phyloP scores from a whole-genome alignment of 2,329 filamentous ascomycete species.

The Cladophialophora exuberans region DNA sequence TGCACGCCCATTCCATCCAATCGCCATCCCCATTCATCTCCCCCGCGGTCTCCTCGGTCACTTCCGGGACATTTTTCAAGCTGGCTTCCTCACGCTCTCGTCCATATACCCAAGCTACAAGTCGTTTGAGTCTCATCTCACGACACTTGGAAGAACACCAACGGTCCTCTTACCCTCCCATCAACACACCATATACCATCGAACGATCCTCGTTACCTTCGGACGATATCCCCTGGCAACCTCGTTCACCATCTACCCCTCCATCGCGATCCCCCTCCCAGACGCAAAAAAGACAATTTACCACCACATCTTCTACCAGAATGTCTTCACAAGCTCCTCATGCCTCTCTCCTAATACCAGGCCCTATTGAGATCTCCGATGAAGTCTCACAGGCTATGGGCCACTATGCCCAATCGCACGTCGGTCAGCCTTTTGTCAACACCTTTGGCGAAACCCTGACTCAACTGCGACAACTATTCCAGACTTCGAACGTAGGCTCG shows the following conservation, averaged over 20 bases:
- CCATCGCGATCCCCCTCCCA: conserved; percentile 16
- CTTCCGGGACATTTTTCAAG: conserved; percentile 39
- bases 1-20: conserved; percentile 7
- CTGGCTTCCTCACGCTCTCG: conserved; percentile 54
- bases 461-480: conserved; percentile 90
- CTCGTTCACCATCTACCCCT: conserved; percentile 14
- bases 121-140: conserved; percentile 63
- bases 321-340: conserved; percentile 57
- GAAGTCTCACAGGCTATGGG: conserved; percentile 33
- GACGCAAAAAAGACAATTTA: conserved; percentile 25
- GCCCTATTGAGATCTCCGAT: conserved; percentile 56
- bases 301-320: conserved; percentile 28
- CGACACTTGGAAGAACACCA: conserved; percentile 56
- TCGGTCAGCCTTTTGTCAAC: conserved; percentile 84
- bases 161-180: conserved; percentile 54
- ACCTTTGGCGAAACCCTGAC: conserved; percentile 87
- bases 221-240: conserved; percentile 58
- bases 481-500: conserved; percentile 76
- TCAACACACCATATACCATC: conserved; percentile 67
- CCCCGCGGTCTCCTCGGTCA: conserved; percentile 6
- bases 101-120: conserved; percentile 40
- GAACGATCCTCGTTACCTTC: conserved; percentile 54
- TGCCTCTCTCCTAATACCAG: conserved; percentile 86
- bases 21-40: not conserved
- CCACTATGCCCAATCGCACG: conserved; percentile 73